Base-by-base conservation (phyloP, 1,139 yeast genomes). In the Geotrichum bryndzae region DNA sequence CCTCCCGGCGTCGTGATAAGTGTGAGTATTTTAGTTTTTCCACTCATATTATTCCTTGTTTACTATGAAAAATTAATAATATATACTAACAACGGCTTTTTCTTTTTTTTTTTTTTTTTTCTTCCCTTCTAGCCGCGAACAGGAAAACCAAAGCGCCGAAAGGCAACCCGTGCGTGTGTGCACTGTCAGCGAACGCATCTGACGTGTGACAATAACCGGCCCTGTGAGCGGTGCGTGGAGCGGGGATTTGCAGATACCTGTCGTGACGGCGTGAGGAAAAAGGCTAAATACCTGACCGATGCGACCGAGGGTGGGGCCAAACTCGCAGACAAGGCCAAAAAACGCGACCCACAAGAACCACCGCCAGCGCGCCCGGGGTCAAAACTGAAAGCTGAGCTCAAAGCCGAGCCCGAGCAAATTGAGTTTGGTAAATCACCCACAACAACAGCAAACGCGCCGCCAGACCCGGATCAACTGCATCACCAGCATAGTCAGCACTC, bases 131-230 rank as follows among this genome's bases (percentile, higher is more conserved):
- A 56, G 58, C 73, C 75, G 3, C 66, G 76, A 51, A 73, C 77
- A 0, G 77, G 76, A 2, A 70, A 71, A 53, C 75, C 77, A 11
- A 73, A 73, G 54, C 75, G 84, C 46, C 75, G 78, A 63, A 90
- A 90, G 72, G 90, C 92, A 0, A 79, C 85, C 8, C 78, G 95
- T 63, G 97, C 97, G 15, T 91, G 97, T 69, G 83, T 84, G 54
- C 94, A 90, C 74, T 91, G 97, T 71, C 90, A 90, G 65, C 82
- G 84, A 68, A 87, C 95, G 1, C 97, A 91, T 73, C 84, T 90
- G 80, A 88, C 97, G 0, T 91, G 97, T 72, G 96, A 90, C 68
- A 81, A 85, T 29, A 70, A 68, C 60, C 74, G 99, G 58, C 99
- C 99, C 0, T 94, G 99, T 70, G 81, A 81, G 61, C 75, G 97